phyloP scores from a whole-genome alignment of 2,329 filamentous ascomycete species.

The Penicillium glabrum region DNA sequence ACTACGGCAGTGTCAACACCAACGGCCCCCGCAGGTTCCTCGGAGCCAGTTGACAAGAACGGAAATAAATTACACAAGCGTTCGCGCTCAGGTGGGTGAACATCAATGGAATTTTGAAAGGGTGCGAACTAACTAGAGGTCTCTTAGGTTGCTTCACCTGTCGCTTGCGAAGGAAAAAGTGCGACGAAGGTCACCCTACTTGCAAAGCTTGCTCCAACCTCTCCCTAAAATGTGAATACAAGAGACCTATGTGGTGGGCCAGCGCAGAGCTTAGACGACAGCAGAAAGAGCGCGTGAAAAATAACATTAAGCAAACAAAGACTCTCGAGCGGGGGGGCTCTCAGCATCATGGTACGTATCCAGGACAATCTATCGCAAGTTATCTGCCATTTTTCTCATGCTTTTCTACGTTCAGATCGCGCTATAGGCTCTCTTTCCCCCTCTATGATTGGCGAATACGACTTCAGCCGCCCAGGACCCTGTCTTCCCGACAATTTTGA shows the following conservation, averaged over 20 bases:
- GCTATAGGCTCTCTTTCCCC: neutral
- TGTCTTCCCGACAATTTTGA: neutral
- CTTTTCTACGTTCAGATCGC: neutral
- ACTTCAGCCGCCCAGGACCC: neutral
- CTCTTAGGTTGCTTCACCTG: slow-evolving; percentile 70
- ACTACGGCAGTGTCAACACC: neutral
- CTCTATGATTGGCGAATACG: neutral
- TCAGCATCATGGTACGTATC: slow-evolving; percentile 11
- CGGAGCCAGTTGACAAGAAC: neutral
- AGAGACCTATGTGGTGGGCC: slow-evolving; percentile 95
- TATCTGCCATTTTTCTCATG: no score
- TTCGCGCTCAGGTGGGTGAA: slow-evolving; percentile 94
- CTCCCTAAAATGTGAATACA: slow-evolving; percentile 89
- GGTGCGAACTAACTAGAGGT: no score
- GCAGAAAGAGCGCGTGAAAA: slow-evolving; percentile 95
- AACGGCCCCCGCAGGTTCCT: neutral
- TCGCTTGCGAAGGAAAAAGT: slow-evolving; percentile 68
- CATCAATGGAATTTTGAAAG: no score
- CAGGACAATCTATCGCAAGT: neutral
- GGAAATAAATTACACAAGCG: slow-evolving; percentile 75
- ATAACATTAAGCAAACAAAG: slow-evolving; percentile 96
- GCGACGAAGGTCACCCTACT: slow-evolving; percentile 64
- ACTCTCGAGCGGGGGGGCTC: slow-evolving; percentile 77
- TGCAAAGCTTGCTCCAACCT: slow-evolving; percentile 69
- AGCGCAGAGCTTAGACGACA: slow-evolving; percentile 81